A percentile compares a stretch with the other conserved stretches of the same genome.
Conservation (phyloP, 345 rosid genomes). For the Anastatica hierochuntica region DNA sequence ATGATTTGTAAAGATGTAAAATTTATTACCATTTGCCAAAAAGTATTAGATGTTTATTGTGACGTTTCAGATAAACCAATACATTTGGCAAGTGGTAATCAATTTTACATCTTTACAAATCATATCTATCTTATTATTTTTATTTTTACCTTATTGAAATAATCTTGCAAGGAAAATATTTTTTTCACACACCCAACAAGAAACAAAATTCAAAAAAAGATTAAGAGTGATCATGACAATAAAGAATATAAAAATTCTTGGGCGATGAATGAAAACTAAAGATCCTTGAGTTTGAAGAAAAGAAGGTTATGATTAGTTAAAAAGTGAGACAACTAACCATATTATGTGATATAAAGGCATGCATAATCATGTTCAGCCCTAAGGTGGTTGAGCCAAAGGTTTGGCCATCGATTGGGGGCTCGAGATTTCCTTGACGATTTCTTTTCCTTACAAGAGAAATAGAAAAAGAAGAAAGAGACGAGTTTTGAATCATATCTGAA, state of each 20-base stretch:
- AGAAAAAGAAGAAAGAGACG: background rate
- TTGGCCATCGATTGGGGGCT: background rate
- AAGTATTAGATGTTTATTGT: too few species aligned
- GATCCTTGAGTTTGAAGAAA: background rate
- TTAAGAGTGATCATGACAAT: background rate
- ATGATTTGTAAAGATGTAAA: too few species aligned
- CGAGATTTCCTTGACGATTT: background rate
- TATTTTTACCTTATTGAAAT: background rate
- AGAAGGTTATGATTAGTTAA: background rate
- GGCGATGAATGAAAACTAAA: background rate
- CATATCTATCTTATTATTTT: background rate
- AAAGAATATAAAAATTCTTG: background rate
- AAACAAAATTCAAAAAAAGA: background rate
- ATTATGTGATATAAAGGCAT: background rate
- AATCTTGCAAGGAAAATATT: background rate
- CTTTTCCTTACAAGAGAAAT: background rate
- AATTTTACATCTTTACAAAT: background rate
- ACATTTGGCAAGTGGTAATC: too few species aligned
- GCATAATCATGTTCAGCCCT: background rate
- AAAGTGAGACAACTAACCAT: background rate
- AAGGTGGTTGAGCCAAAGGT: background rate
- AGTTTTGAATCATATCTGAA: background rate
- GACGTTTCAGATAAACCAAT: too few species aligned
- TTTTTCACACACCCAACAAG: background rate
- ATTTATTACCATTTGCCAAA: too few species aligned